phyloP scores from a whole-genome alignment of 768 basidiomycete genomes.

The Macrolepiota dolichaula region DNA sequence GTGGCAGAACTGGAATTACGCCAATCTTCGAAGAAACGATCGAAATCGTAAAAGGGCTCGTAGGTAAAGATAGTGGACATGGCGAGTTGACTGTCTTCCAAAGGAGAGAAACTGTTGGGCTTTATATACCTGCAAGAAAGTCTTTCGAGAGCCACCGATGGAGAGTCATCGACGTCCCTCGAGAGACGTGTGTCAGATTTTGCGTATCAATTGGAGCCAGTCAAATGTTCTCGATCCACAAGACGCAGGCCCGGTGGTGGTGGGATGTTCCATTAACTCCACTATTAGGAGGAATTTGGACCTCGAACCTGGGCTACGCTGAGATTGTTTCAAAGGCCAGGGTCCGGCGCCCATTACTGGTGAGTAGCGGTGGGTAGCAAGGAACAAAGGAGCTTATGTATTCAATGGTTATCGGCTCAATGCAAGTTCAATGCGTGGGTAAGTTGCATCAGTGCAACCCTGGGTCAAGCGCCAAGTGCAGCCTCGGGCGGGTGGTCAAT shows the following conservation, averaged over 20 bases:
- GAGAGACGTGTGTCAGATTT: not conserved
- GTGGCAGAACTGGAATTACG: conserved; percentile 11
- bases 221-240: not conserved
- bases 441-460: not conserved
- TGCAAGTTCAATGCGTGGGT: not conserved
- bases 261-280: not conserved
- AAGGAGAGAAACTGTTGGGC: no score
- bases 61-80: conserved; percentile 18
- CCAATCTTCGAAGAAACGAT: conserved; percentile 33
- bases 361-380: no score
- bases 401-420: not conserved
- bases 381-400: not conserved
- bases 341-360: no score
- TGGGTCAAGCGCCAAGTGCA: not conserved
- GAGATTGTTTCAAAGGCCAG: no score
- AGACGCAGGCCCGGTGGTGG: not conserved
- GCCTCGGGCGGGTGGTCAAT: not conserved
- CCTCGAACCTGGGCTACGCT: no score
- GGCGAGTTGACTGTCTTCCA: no score
- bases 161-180: not conserved
- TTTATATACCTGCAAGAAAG: no score
- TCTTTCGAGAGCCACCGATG: not conserved
- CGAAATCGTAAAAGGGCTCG: conserved; percentile 35
- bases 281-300: not conserved
- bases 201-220: not conserved